Evolutionary conservation across 2,329 filamentous ascomycete genomes (phyloP).

Genomic region (Pseudogymnoascus sp.): DNA sequence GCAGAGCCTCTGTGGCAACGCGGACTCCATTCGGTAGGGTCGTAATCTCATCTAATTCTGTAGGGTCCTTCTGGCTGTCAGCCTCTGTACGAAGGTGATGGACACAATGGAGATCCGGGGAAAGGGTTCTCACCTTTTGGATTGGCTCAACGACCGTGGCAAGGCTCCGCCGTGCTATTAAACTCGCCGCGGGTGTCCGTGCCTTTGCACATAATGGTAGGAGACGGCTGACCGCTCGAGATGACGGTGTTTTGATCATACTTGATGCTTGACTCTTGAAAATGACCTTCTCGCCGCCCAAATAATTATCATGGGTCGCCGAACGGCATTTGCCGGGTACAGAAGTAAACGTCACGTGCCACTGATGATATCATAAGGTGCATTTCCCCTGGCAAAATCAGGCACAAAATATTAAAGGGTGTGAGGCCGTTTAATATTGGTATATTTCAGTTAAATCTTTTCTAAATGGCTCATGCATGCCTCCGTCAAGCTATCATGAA

Average conservation of each 20-base stretch:
- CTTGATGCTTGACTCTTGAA: constrained; percentile 13
- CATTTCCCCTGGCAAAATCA: not conserved
- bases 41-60: constrained; percentile 80
- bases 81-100: not conserved
- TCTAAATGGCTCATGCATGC: too few relatives aligned
- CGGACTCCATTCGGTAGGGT: constrained; percentile 87
- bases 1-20: constrained; percentile 88
- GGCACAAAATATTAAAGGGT: too few relatives aligned
- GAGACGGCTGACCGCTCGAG: constrained; percentile 21
- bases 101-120: constrained; percentile 8
- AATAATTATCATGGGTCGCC: not conserved
- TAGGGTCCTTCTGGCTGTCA: constrained; percentile 56
- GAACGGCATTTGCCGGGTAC: not conserved
- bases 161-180: constrained; percentile 23
- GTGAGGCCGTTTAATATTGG: too few relatives aligned
- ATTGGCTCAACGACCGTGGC: constrained; percentile 28
- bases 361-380: not conserved
- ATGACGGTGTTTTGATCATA: constrained; percentile 27
- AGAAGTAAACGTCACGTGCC: not conserved
- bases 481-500: too few relatives aligned
- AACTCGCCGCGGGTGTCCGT: constrained; percentile 19
- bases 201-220: constrained; percentile 16
- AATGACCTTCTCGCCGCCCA: not conserved
- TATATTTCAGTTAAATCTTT: too few relatives aligned
- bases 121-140: constrained; percentile 25